These are phyloP conservation scores for Magnolia sinica DNA, from an alignment of 164 flowering plant genomes.

Conservation along the genomic window DNA sequence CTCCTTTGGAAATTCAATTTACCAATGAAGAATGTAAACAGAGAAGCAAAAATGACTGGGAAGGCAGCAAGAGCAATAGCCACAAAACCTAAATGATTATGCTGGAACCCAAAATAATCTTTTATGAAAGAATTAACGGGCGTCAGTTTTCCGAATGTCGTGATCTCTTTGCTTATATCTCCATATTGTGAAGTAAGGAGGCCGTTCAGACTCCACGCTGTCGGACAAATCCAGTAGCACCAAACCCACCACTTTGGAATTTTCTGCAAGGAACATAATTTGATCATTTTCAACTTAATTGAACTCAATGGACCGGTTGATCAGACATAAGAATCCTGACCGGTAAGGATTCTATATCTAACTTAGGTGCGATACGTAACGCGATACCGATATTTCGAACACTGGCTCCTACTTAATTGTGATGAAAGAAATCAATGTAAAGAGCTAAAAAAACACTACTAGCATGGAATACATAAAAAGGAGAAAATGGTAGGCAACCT, in stretches of 20 bases:
- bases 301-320: not conserved
- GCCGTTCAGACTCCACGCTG: constrained; percentile 43
- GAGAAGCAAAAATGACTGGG: constrained; percentile 24
- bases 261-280: constrained; percentile 26
- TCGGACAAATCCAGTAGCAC: constrained; percentile 38
- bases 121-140: constrained; percentile 15
- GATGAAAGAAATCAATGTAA: too few species aligned
- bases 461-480: too few species aligned
- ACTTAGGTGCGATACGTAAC: too few species aligned
- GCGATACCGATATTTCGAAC: too few species aligned
- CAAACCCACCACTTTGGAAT: constrained; percentile 59
- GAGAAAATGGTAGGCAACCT: too few species aligned
- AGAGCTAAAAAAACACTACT: too few species aligned
- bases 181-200: constrained; percentile 49
- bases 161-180: constrained; percentile 26
- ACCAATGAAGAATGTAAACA: constrained; percentile 30
- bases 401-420: too few species aligned
- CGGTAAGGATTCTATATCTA: too few species aligned
- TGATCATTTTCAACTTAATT: not conserved
- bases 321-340: too few species aligned
- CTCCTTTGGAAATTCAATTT: constrained; percentile 38
- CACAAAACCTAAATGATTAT: constrained; percentile 18
- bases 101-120: constrained; percentile 25
- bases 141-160: constrained; percentile 18
- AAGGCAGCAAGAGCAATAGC: constrained; percentile 16